These are phyloP conservation scores for Chimonanthus salicifolius DNA, from an alignment of 164 flowering plant genomes.

Conservation along the genomic window DNA sequence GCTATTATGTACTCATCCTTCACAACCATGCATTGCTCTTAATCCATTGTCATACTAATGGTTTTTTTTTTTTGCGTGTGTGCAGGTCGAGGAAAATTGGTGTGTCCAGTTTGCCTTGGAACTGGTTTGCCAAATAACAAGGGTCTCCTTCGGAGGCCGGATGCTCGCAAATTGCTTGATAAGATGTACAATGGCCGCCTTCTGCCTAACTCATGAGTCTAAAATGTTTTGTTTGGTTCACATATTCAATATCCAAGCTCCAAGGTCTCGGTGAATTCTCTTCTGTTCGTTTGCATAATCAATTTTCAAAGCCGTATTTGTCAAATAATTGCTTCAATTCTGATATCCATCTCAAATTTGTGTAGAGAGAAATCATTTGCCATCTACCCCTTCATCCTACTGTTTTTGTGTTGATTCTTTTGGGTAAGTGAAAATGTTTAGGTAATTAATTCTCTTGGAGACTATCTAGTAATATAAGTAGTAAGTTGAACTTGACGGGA, in stretches of 20 bases:
- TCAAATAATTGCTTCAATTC: not conserved
- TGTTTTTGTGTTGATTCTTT: not conserved
- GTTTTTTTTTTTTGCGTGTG: not conserved
- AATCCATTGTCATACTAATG: not conserved
- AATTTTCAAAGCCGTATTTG: not conserved
- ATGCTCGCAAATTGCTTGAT: constrained; percentile 67
- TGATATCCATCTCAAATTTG: not conserved
- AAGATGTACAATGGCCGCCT: constrained; percentile 95
- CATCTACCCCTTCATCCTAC: not conserved
- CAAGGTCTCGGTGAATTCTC: not conserved
- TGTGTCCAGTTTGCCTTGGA: constrained; percentile 93
- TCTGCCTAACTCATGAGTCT: constrained; percentile 51
- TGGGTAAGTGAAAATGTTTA: too few relatives aligned
- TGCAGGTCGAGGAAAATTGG: constrained; percentile 91
- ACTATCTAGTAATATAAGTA: too few relatives aligned
- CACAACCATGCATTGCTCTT: not conserved
- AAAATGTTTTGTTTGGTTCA: not conserved
- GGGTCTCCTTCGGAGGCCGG: constrained; percentile 92
- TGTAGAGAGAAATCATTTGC: not conserved
- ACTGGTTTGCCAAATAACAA: constrained; percentile 94
- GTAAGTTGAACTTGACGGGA: too few relatives aligned
- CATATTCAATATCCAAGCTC: not conserved
- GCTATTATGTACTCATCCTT: not conserved
- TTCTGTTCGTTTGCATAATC: not conserved
- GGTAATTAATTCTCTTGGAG: too few relatives aligned